These are phyloP conservation scores for Globisporangium viniferum DNA, from an alignment of 352 stramenopile species.

Conservation along the genomic window DNA sequence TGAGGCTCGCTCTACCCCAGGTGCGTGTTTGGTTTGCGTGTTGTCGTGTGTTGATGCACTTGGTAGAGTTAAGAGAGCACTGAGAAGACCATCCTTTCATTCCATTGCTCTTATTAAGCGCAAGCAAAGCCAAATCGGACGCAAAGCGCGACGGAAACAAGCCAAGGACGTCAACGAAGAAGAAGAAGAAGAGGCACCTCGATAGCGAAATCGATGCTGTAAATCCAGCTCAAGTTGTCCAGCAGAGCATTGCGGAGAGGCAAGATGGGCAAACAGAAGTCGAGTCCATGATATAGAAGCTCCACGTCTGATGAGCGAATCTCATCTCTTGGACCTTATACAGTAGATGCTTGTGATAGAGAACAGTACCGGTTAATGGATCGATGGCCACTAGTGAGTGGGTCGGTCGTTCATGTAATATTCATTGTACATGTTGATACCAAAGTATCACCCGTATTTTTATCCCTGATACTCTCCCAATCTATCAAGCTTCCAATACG, in stretches of 20 bases:
- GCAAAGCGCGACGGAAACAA: constrained; percentile 28
- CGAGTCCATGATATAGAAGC: not conserved
- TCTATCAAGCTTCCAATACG: not conserved
- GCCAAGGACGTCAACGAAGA: not conserved
- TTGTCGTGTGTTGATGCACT: not conserved
- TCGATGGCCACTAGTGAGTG: not conserved
- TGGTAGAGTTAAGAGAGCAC: not conserved
- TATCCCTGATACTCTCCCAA: not conserved
- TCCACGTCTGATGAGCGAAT: not conserved
- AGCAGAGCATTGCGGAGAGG: not conserved
- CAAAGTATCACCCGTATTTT: constrained; percentile 5
- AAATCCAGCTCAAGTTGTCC: not conserved
- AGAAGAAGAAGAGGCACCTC: not conserved
- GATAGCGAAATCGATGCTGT: not conserved
- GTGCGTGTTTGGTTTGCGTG: constrained; percentile 20
- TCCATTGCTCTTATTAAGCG: constrained; percentile 16
- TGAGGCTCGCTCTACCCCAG: constrained; percentile 51
- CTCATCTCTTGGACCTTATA: not conserved
- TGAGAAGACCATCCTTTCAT: not conserved
- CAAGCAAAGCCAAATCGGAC: constrained; percentile 37
- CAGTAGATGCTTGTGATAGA: not conserved
- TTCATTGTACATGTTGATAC: not conserved
- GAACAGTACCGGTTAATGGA: not conserved
- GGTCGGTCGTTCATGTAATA: too few relatives aligned
- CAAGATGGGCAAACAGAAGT: not conserved